Conservation (phyloP, 495 filamentous ascomycete genomes). For the Neurospora sp. region DNA sequence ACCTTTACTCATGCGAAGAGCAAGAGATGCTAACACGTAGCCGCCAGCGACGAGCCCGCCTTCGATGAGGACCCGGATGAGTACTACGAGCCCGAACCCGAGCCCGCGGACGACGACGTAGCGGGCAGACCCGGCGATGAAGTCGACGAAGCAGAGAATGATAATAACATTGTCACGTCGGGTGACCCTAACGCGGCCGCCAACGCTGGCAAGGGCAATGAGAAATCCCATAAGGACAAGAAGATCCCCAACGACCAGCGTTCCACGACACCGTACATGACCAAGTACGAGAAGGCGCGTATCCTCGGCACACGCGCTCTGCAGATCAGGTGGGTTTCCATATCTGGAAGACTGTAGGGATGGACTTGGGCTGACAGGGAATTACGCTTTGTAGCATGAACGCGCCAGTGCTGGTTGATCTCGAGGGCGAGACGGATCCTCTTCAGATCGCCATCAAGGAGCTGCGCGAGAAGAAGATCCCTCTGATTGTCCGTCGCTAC, state of each 20-base stretch:
- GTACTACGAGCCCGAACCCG: conserved; percentile 55
- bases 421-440: conserved; percentile 96
- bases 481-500: conserved; percentile 86
- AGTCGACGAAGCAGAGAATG: conserved; percentile 38
- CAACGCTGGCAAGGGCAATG: conserved; percentile 35
- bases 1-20: background rate
- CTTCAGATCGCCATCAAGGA: conserved; percentile 96
- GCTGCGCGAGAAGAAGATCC: conserved; percentile 95
- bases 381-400: conserved; percentile 63
- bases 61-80: conserved; percentile 44
- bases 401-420: conserved; percentile 89
- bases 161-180: conserved; percentile 52
- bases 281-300: conserved; percentile 93
- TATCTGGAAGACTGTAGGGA: background rate
- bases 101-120: conserved; percentile 47
- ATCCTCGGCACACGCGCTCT: conserved; percentile 86
- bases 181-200: conserved; percentile 61
- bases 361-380: background rate
- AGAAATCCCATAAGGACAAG: conserved; percentile 66
- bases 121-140: conserved; percentile 36
- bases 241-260: conserved; percentile 83
- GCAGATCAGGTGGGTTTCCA: conserved; percentile 69
- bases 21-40: background rate
- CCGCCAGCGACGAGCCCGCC: conserved; percentile 42
- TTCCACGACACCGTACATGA: conserved; percentile 96